Base-by-base conservation (phyloP, 2,329 filamentous ascomycete genomes). In the Escovopsis sp. region DNA sequence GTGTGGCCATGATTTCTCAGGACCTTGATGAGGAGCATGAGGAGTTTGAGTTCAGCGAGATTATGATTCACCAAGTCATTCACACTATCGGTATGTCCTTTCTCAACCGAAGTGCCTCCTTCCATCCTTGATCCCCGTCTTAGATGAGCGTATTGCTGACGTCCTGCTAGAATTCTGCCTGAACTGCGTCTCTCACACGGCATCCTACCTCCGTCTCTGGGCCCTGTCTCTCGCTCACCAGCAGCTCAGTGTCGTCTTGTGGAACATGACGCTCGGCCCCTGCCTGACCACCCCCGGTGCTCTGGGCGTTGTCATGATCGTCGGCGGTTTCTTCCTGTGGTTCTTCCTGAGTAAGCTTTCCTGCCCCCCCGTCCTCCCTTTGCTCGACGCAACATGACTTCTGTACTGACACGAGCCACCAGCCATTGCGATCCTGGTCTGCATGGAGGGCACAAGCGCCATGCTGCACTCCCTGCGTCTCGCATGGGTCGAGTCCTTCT, bases 11-110 rank as follows among this genome's bases (percentile, higher is more conserved):
- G 79, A 87, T 94, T 57, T 84, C 85, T 2, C 80, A 94, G 59
- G 85, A 91, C 56, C 76, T 93, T 50, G 73, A 72, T 35, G 84
- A 85, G 39, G 88, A 88, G 51, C 85, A 95, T 52, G 88, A 91
- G 55, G 91, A 98, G 58, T 98, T 98, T 60, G 91, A 98, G 53
- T 98, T 98, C 60, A 77, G 82, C 45, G 91, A 98, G 61, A 76
- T 87, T 48, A 95, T 98, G 87, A 98, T 98, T 57, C 91, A 98
- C 65, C 91, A 98, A 63, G 78, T 95, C 59, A 98, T 98, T 57
- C 93, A 96, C 68, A 96, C 89, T 14, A 96, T 96, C 56, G 87
- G 84, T 89, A 78, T 64, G 81, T 64, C 27, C 15, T 15, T 16
- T 24, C 4, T 30, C 27, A 11, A 11, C 27, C 4, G 11, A 30